phyloP scores from a whole-genome alignment of 768 basidiomycete genomes.

The Phallus indusiatus region DNA sequence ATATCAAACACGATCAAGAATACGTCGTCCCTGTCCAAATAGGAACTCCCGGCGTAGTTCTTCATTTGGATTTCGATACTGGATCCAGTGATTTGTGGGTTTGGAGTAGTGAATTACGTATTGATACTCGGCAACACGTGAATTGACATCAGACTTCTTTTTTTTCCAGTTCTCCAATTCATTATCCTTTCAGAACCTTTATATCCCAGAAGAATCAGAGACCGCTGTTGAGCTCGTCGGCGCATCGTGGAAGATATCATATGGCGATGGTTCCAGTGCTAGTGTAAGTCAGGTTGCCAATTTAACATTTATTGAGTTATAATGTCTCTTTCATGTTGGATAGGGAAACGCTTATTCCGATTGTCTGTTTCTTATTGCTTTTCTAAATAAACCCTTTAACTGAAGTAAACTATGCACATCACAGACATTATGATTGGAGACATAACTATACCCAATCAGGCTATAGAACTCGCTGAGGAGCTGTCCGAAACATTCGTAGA shows the following conservation, averaged over 20 bases:
- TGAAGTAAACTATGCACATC: neutral
- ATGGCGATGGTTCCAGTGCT: conserved; percentile 11
- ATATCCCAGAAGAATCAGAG: conserved; percentile 16
- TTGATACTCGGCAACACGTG: conserved; percentile 1
- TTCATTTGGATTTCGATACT: conserved; percentile 26
- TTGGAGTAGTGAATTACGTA: conserved; percentile 13
- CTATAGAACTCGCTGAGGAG: conserved; percentile 27
- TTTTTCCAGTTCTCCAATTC: neutral
- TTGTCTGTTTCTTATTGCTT: conserved; percentile 1
- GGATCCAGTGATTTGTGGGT: conserved; percentile 10
- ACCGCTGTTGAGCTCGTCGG: conserved; percentile 13
- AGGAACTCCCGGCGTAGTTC: conserved; percentile 29
- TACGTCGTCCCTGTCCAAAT: conserved; percentile 31
- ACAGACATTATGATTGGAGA: conserved; percentile 1
- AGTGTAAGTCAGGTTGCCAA: neutral
- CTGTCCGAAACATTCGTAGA: conserved; percentile 25
- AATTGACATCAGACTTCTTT: too few relatives aligned
- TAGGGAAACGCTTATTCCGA: conserved; percentile 21
- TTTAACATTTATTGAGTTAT: neutral
- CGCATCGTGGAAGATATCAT: conserved; percentile 15
- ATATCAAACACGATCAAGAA: conserved; percentile 23
- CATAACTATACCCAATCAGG: conserved; percentile 24
- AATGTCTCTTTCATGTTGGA: conserved; percentile 10
- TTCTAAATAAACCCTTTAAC: neutral
- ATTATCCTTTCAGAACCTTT: conserved; percentile 15